Base-by-base conservation (phyloP, 2,329 filamentous ascomycete genomes). In the Colletotrichum truncatum region DNA sequence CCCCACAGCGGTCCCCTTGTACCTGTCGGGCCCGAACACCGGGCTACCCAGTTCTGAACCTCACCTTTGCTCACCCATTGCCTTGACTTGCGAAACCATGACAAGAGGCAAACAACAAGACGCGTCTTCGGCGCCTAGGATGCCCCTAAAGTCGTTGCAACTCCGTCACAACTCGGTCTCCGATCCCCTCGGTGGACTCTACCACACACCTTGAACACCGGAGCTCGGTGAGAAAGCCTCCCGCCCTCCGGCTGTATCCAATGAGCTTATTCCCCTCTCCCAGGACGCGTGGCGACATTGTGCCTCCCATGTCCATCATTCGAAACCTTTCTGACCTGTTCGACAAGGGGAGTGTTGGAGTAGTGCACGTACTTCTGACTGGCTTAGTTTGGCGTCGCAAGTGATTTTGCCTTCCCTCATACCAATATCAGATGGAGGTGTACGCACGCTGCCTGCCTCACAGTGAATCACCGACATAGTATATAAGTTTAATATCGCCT, bases 231-330 rank as follows among this genome's bases (percentile, higher is more conserved):
- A 43, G 49, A 3, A 56, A 28, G 45, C 10, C 45, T 32, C 21
- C 59, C 52, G 52, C 32, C 45, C 52, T 56, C 41, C 41, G 54
- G n/a, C 41, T 41, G 39, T 26, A 55, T 41, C 65, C 62, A 67
- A 67, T 67, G 51, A 26, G 52, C 36, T 36, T 58, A 49, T 30
- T 23, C 53, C 63, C 53, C 46, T 53, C 48, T n/a, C 54, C 48
- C 38, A 30, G 57, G 58, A 62, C 66, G 66, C 66, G 66, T 68
- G 66, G 66, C 66, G 64, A 67, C 30, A 51, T 53, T 43, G 46
- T 63, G 49, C 66, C 58, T 68, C 38, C 52, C 28, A 56, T 53
- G 51, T 38, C 53, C 57, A 18, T 49, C 49, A 49, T 67, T 68
- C 66, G 64, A 68, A 53, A 52, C 53, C 49, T 32, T 68, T 68